phyloP scores from a whole-genome alignment of 306 rosid species.

The Rosa rugosa region DNA sequence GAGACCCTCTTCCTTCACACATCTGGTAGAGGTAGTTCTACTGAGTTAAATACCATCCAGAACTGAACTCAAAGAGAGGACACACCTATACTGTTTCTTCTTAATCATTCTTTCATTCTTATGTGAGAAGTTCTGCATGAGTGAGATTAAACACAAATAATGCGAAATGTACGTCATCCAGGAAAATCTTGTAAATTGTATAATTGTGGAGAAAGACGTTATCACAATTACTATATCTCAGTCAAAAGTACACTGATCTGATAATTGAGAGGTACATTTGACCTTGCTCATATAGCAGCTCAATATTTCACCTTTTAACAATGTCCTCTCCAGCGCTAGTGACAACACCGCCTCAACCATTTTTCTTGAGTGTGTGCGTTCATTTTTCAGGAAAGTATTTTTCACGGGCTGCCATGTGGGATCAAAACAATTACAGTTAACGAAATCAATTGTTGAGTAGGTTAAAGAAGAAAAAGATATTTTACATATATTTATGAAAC shows the following conservation, averaged over 20 bases:
- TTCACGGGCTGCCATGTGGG: conserved; percentile 34
- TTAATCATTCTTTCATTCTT: not conserved
- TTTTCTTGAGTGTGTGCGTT: conserved; percentile 29
- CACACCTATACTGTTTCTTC: not conserved
- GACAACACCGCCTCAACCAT: conserved; percentile 35
- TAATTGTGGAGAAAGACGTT: not conserved
- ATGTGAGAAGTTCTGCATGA: not conserved
- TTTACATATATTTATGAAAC: not conserved
- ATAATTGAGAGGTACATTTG: conserved; percentile 10
- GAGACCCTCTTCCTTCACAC: not conserved
- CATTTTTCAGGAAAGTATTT: conserved; percentile 31
- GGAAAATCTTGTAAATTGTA: not conserved
- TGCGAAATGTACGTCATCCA: not conserved
- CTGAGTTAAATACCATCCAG: not conserved
- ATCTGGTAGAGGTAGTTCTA: not conserved
- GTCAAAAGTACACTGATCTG: not conserved
- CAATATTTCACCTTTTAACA: conserved; percentile 25
- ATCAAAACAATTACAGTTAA: conserved; percentile 6
- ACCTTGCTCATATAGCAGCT: conserved; percentile 44
- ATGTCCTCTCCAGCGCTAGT: conserved; percentile 32
- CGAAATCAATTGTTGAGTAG: not conserved
- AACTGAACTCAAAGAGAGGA: not conserved
- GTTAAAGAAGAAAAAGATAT: not conserved
- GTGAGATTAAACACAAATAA: not conserved
- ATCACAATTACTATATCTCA: not conserved